These are phyloP conservation scores for Debaryomyces udenii DNA, from an alignment of 1,139 yeast genomes.

Conservation along the genomic window DNA sequence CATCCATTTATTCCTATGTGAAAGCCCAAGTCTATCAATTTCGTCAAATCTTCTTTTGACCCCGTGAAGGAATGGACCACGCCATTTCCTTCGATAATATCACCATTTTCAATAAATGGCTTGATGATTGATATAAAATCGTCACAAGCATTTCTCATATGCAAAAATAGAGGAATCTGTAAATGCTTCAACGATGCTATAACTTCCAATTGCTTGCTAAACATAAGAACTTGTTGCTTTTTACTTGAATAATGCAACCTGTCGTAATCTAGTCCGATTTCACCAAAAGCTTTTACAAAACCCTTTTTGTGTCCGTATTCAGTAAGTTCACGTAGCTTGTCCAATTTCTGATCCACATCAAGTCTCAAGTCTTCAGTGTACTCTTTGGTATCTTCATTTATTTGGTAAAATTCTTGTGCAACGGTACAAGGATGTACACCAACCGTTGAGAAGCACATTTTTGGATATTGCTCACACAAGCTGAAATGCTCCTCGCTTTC, in stretches of 20 bases:
- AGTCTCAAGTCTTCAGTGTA: conserved; percentile 27
- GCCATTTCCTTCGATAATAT: conserved; percentile 48
- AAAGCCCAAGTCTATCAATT: conserved; percentile 60
- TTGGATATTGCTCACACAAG: conserved; percentile 34
- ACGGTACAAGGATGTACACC: conserved; percentile 97
- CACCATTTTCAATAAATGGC: conserved; percentile 54
- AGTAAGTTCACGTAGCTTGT: conserved; percentile 52
- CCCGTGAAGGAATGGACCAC: conserved; percentile 97
- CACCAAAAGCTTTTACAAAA: conserved; percentile 79
- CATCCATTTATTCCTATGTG: conserved; percentile 91
- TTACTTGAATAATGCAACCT: conserved; percentile 74
- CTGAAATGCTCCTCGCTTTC: conserved; percentile 58
- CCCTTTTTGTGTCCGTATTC: conserved; percentile 52
- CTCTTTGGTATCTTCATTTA: conserved; percentile 19
- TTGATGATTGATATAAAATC: conserved; percentile 69
- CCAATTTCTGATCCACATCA: conserved; percentile 42
- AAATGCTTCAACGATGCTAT: conserved; percentile 51
- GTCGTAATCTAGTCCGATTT: conserved; percentile 92
- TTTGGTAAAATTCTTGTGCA: conserved; percentile 52
- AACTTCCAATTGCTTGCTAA: conserved; percentile 69
- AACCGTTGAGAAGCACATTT: conserved; percentile 63
- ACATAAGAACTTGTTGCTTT: conserved; percentile 67
- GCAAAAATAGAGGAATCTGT: conserved; percentile 77
- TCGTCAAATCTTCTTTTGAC: conserved; percentile 57
- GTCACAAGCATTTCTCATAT: conserved; percentile 84